Evolutionary conservation across 1,139 yeast species (phyloP), one percentile per base, ranked within the genome.

Genomic region (Saccharomyces uvarum): DNA sequence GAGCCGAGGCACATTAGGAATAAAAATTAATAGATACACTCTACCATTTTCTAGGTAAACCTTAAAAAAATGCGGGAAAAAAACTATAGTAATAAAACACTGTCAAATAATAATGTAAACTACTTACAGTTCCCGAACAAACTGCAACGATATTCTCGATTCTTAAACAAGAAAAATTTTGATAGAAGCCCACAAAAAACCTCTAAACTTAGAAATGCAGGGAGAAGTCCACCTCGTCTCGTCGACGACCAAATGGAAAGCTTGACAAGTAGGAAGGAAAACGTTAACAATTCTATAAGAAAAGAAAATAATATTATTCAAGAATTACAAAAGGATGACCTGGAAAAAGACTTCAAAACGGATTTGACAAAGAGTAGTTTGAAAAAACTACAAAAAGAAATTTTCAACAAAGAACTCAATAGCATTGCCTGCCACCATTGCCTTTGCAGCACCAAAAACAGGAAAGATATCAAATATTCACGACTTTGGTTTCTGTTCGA

Each of bases 401-500:
- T 65, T n/a, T 38, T 53, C n/a, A 47, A 50, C 28, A 51, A 53
- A 21, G 68, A 65, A 55, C 50, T 47, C 1, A 32, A 48, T 19
- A 26, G 31, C 1, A 52, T 47, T 14, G 33, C 28, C 6, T 63
- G 68, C 53, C 51, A 51, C 2, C 66, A 63, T 57, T 53, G 28
- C 28, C 33, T 63, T 8, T 63, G 67, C 42, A 57, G 61, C 24
- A n/a, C 33, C 1, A 52, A 53, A 11, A 60, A 59, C 49, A 59
- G 58, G 53, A 47, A 16, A n/a, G 44, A 50, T 11, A 29, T 59
- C 8, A 51, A 51, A 11, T 50, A 51, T 27, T 55, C 62, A 8
- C 57, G 69, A 24, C 42, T 57, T 16, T 65, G 69, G 69, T 63
- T 68, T 46, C 55, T 68, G 8, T 68, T 68, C 50, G 71, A 68